Evolutionary conservation across 306 rosid species (phyloP), one percentile per base, ranked within the genome.

Genomic region (Amphicarpaea edgeworthii): DNA sequence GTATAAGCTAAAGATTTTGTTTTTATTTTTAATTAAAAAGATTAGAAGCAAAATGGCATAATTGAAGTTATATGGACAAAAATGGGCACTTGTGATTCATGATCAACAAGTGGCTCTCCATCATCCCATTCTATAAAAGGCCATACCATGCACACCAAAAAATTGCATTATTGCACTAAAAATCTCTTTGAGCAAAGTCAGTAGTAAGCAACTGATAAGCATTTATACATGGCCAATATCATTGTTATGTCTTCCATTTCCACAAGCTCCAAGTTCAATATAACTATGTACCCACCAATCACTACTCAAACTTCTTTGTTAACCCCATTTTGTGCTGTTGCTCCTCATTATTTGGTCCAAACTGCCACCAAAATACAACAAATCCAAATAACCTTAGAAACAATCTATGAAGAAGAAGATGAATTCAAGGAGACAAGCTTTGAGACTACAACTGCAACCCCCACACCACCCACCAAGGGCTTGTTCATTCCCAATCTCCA

Each of bases 321-420:
- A 40, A 64, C 50, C 6, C 70, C 70, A 64, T 64, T 64, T 2
- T 64, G 70, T 40, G 70, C 70, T 9, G 4, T 64, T 9, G 49
- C 34, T 6, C 70, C 70, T 40, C 49, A 19, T 40, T 40, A 41
- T 40, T 19, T 64, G 28, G 32, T 12, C 30, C n/a, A n/a, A n/a
- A 5, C 50, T 64, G 16, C 47, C 6, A 17, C 51, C 9, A 64
- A 64, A 12, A 2, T 63, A 8, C 69, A 19, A 8, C 69, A 19
- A 4, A 40, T 64, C 70, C 30, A 64, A 64, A 17, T 20, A 64
- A 64, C 70, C 32, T 21, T 64, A 20, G 70, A 64, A 64, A 64
- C 70, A 12, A 64, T 64, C 32, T 64, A 37, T 19, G 70, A 64
- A 64, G 91, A 87, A 12, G 83, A 81, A 15, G 72, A 38, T 17